phyloP scores from a whole-genome alignment of 208 protist species.

The Blastocrithidia nonstop region DNA sequence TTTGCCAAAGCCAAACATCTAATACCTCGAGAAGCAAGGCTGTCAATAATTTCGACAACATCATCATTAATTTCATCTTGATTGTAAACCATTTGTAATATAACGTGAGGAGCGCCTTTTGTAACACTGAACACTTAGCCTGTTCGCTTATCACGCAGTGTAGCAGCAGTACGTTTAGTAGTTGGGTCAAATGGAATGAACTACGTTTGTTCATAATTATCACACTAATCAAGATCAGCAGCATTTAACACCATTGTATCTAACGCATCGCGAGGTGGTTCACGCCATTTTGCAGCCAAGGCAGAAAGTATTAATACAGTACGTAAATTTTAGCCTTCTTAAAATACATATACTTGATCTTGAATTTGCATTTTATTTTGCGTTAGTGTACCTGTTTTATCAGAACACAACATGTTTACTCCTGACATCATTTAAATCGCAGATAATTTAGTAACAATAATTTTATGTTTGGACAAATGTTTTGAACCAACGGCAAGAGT shows the following conservation, averaged over 20 bases:
- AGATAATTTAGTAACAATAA: slow-evolving; percentile 88
- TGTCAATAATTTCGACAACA: slow-evolving; percentile 58
- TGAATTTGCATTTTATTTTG: slow-evolving; percentile 87
- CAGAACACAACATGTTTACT: slow-evolving; percentile 88
- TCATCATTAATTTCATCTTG: slow-evolving; percentile 54
- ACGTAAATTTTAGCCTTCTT: slow-evolving; percentile 39
- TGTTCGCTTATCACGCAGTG: slow-evolving; percentile 30
- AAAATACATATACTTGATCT: slow-evolving; percentile 53
- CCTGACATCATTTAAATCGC: slow-evolving; percentile 84
- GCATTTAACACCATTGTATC: slow-evolving; percentile 78
- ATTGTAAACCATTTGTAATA: slow-evolving; percentile 62
- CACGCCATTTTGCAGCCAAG: slow-evolving; percentile 83
- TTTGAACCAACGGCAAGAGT: slow-evolving; percentile 84
- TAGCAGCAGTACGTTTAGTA: slow-evolving; percentile 56
- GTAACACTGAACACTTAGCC: slow-evolving; percentile 65
- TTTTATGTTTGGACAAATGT: slow-evolving; percentile 85
- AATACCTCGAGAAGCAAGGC: slow-evolving; percentile 43
- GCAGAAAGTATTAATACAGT: slow-evolving; percentile 50
- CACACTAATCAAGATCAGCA: too few species aligned
- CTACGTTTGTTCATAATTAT: slow-evolving; percentile 60
- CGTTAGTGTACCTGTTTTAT: slow-evolving; percentile 92
- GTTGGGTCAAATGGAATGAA: slow-evolving; percentile 53
- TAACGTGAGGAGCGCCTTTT: slow-evolving; percentile 81
- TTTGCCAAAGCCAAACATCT: slow-evolving; percentile 57
- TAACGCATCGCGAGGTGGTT: slow-evolving; percentile 78